Evolutionary conservation across 176 grass and related monocot genomes (phyloP).

Genomic region (Zoysia pacifica): DNA sequence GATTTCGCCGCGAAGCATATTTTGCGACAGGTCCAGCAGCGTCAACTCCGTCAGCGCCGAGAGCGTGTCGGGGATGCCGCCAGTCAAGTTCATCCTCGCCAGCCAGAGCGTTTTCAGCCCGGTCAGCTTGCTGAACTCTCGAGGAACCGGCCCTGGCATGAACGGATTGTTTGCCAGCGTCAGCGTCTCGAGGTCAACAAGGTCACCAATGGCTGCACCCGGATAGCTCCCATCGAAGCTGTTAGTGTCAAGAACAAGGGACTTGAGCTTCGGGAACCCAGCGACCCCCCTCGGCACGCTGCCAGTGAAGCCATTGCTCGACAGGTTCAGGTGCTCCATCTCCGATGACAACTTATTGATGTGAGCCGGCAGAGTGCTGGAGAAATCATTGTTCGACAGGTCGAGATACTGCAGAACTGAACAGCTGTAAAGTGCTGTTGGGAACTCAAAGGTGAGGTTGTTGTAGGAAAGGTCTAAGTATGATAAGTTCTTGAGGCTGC

Average conservation of each 20-base stretch:
- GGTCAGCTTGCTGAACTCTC: slow-evolving; percentile 39
- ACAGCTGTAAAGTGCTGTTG: slow-evolving; percentile 47
- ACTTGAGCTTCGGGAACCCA: slow-evolving; percentile 23
- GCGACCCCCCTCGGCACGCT: slow-evolving; percentile 32
- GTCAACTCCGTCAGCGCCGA: slow-evolving; percentile 34
- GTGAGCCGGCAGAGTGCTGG: slow-evolving; percentile 31
- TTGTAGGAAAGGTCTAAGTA: slow-evolving; percentile 50
- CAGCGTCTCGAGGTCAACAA: slow-evolving; percentile 29
- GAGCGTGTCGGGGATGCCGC: slow-evolving; percentile 32
- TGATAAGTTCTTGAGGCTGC: slow-evolving; percentile 41
- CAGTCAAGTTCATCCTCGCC: slow-evolving; percentile 29
- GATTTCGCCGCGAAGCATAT: slow-evolving; percentile 38
- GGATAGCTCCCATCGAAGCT: slow-evolving; percentile 52
- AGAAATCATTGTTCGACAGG: slow-evolving; percentile 49
- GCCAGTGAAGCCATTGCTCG: slow-evolving; percentile 42
- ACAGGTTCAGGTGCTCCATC: slow-evolving; percentile 47
- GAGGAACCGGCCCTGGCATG: background rate
- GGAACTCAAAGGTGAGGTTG: slow-evolving; percentile 44
- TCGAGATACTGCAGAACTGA: slow-evolving; percentile 40
- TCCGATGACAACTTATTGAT: slow-evolving; percentile 30
- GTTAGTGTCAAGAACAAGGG: slow-evolving; percentile 32
- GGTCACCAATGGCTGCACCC: slow-evolving; percentile 16
- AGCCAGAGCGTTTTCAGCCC: slow-evolving; percentile 41
- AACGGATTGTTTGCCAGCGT: slow-evolving; percentile 48
- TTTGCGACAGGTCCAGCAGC: slow-evolving; percentile 18